Evolutionary conservation across 257 asterid species (phyloP), one percentile per base, ranked within the genome.

Genomic region (Orobanche coerulescens): DNA sequence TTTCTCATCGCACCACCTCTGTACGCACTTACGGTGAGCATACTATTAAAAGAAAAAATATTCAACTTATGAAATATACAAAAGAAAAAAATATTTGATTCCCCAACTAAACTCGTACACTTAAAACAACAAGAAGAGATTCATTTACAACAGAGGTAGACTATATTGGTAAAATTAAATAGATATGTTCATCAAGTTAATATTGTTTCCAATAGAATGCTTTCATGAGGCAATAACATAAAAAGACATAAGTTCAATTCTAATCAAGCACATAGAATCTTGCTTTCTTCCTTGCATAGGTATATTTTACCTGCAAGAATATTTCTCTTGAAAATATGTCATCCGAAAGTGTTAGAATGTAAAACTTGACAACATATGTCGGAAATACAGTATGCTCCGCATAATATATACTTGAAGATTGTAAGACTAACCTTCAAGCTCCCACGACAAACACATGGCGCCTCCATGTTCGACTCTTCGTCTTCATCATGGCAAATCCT

Each of bases 401-500:
- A 18, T 19, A 16, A 2, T 4, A 19, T 22, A 48, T 19, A 43
- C 3, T 53, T 53, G 39, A 23, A 52, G 34, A 50, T 34, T 16
- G 1, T 7, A 30, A 36, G 62, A 49, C 78, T 31, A 65, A 90
- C 97, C 97, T 84, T 83, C 75, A 90, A 78, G 78, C 82, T 90
- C 61, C 97, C 97, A 56, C 94, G 83, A 62, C 97, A 90, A 16
- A 88, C 79, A 68, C 97, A 90, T 6, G 96, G 97, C 12, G 47
- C 64, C 78, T 90, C 97, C 97, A 90, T 90, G 78, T 76, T 84
- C 3, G 84, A 80, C 50, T 77, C 88, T 49, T 75, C 82, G 68
- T 90, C 96, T 30, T 78, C 97, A 8, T 90, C 96, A 13, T 90
- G 95, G 68, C 97, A 90, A 73, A 90, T 90, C 75, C 83, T 87